Evolutionary conservation across 352 stramenopile species (phyloP).

Genomic region (Globisporangium recalcitrans): DNA sequence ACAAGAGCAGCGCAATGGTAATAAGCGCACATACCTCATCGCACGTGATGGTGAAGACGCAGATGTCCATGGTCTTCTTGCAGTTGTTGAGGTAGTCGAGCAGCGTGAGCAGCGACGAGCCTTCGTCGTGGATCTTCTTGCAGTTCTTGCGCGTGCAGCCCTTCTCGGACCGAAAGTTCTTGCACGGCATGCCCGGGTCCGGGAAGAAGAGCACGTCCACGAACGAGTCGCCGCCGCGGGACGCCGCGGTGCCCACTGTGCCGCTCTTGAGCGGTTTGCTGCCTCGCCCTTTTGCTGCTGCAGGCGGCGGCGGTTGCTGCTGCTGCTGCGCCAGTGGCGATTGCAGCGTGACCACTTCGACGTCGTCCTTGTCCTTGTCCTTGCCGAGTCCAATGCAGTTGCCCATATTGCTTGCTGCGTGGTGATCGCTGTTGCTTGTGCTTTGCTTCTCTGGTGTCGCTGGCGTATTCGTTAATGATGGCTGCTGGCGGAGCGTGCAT

Average conservation of each 20-base stretch:
- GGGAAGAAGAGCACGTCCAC: constrained; percentile 73
- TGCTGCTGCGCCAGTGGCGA: constrained; percentile 5
- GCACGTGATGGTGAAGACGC: constrained; percentile 72
- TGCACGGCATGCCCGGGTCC: constrained; percentile 56
- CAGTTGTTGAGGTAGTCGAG: constrained; percentile 39
- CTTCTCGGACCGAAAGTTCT: constrained; percentile 37
- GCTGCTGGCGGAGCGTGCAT: too few species aligned
- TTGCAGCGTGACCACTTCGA: constrained; percentile 13
- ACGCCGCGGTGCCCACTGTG: background rate
- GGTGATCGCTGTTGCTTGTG: background rate
- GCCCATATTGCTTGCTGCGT: constrained; percentile 28
- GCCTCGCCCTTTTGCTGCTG: background rate
- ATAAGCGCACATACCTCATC: constrained; percentile 35
- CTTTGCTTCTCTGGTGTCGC: constrained; percentile 3
- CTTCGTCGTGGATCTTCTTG: constrained; percentile 55
- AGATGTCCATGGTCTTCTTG: constrained; percentile 55
- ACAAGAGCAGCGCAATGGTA: background rate
- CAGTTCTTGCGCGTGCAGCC: constrained; percentile 63
- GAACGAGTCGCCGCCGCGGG: constrained; percentile 42
- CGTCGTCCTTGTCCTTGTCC: background rate
- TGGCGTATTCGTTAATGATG: background rate
- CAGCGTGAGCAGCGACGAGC: constrained; percentile 52
- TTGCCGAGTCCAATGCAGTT: constrained; percentile 45
- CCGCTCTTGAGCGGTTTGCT: background rate
- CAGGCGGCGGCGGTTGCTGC: background rate